Base-by-base conservation (phyloP, 2,329 filamentous ascomycete species). In the Lachnellula cervina region DNA sequence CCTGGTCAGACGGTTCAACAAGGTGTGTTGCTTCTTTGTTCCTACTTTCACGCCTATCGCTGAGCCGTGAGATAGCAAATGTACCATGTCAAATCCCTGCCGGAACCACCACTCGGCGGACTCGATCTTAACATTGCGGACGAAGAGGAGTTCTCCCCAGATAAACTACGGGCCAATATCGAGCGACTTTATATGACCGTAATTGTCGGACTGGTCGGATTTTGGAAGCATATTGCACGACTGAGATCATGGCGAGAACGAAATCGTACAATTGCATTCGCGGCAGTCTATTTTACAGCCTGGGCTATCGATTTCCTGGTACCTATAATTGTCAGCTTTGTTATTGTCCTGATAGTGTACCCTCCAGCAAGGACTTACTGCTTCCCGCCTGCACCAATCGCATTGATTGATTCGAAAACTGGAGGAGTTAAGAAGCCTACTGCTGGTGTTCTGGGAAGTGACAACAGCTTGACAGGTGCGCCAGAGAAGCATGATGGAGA, bases 1-100 rank as follows among this genome's bases (percentile, higher is more conserved):
- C n/a, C 51, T 65, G 21, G 51, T 65, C 14, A 56, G 62, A 56
- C 47, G 62, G 13, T 65, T 64, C 40, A 65, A 65, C 37, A 63
- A 64, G 54, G 63, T 62, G 34, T 25, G 55, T 37, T 42, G 45
- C 16, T 37, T 48, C 28, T 14, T 5, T 14, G 5, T 28, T 14
- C 14, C 25, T 4, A 14, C 14, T 25, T 46, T 4, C 13, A 16
- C 13, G 14, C 16, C n/a, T 5, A 13, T 5, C 32, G 4, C 44
- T 46, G 9, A 46, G 8, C 14, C 32, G 13, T 25, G n/a, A 13
- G 17, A 25, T 42, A 63, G 59, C 57, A 62, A 63, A 61, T 64
- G 58, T 64, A 62, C 45, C 63, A 64, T 58, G 58, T 64, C 37
- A 62, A 62, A 51, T 47, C 49, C 4, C 43, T 64, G 11, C 35